Base-by-base conservation (phyloP, 2,329 filamentous ascomycete genomes). In the Colletotrichum gloeosporioides region DNA sequence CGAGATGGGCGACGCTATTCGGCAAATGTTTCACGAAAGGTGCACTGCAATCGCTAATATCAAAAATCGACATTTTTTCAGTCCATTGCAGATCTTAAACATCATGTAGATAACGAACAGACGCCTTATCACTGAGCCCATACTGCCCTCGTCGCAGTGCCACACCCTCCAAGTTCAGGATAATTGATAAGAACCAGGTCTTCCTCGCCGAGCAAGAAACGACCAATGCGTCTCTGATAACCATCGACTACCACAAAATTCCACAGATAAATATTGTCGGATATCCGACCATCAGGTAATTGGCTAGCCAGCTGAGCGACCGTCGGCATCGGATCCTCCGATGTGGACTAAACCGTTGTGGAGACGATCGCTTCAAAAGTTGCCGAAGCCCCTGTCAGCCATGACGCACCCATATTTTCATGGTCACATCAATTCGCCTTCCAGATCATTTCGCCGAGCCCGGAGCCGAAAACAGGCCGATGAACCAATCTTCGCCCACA, bases 341-440 rank as follows among this genome's bases (percentile, higher is more conserved):
- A 76, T 22, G 12, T 8, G 44, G 27, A 16, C 29, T 39, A 25
- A 34, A 18, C 25, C 44, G 22, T 44, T 73, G 70, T 73, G 73
- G 73, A 65, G 73, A 53, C 44, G 13, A 65, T 69, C 70, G 70
- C 73, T 69, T 69, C 64, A 69, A 73, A 75, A 73, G 18, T 27
- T 76, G 64, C 73, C 73, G 70, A 65, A 27, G 44, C 57, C 70
- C 57, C 61, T 62, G 59, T 69, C 34, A 32, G n/a, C 53, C 29
- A 61, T 64, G 73, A 76, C 73, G 69, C 44, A 73, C 39, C 32
- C 13, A 13, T 59, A 10, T 69, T 49, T 49, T 39, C 57, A 73
- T 39, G 12, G 27, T 27, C 13, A 15, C 36, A 22, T 31, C n/a
- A 31, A 27, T 57, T 29, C 32, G 39, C 27, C 36, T 25, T 34